A percentile compares a stretch with the other conserved stretches of the same genome.
phyloP scores from a whole-genome alignment of 164 flowering plant species.

The Brasenia schreberi region DNA sequence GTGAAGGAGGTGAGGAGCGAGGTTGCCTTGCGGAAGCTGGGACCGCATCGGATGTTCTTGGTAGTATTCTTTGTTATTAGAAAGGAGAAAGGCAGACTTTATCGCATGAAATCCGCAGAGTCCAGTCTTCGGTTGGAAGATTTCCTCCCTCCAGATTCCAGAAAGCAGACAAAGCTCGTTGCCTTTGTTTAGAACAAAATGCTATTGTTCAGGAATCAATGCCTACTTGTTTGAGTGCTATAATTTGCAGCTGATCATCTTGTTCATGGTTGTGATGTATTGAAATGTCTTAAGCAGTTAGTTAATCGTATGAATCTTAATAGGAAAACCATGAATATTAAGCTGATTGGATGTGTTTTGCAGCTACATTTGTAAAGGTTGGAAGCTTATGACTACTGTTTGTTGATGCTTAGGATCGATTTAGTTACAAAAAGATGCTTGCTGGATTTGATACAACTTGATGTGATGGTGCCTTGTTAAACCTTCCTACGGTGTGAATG shows the following conservation, averaged over 20 bases:
- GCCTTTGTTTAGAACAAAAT: slow-evolving; percentile 47
- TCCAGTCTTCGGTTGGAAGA: slow-evolving; percentile 44
- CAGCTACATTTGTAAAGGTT: no score
- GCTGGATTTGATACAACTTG: no score
- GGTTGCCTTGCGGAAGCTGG: slow-evolving; percentile 50
- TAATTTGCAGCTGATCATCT: slow-evolving; percentile 6
- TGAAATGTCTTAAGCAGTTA: slow-evolving; percentile 1
- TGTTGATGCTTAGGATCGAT: no score
- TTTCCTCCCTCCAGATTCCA: slow-evolving; percentile 46
- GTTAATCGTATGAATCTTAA: no score
- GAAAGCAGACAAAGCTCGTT: slow-evolving; percentile 40
- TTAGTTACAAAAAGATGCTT: no score
- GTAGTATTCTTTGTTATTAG: slow-evolving; percentile 38
- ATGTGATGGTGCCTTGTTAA: no score
- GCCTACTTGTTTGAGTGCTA: slow-evolving; percentile 8
- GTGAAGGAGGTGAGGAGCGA: slow-evolving; percentile 68
- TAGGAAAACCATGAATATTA: no score
- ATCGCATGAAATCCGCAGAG: slow-evolving; percentile 32
- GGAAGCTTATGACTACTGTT: no score
- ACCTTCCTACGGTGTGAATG: no score
- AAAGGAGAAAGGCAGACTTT: slow-evolving; percentile 42
- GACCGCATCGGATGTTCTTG: slow-evolving; percentile 67
- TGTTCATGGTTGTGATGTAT: slow-evolving; percentile 11
- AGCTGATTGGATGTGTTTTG: no score
- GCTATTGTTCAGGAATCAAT: slow-evolving; percentile 16